Evolutionary conservation across 257 asterid species (phyloP), one percentile per base, ranked within the genome.

Genomic region (Ballota nigra): DNA sequence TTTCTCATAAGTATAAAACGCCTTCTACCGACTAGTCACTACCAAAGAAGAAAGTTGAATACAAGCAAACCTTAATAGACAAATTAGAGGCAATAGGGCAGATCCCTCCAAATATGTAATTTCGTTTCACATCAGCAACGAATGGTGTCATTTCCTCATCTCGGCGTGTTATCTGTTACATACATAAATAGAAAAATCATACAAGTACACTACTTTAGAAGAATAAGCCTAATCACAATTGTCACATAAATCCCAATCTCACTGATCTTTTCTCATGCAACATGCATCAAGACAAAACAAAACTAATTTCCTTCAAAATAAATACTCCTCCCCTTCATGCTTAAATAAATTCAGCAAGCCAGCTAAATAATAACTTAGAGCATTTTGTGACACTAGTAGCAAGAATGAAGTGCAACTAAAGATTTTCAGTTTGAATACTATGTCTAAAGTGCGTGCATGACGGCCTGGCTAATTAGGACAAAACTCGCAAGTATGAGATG

Each of bases 101-200:
- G 78, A 95, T 89, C 68, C 97, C 98, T 43, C 99, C 98, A 73
- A 89, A 95, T 82, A 95, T 95, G 83, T 95, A 95, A 78, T 79
- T 89, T 68, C 98, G 95, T 81, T 86, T 95, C 70, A 81, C 82
- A 73, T 90, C 98, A 22, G 96, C 90, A 64, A 92, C 79, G 74
- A 88, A 95, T 38, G 97, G 97, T 20, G 88, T 78, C 88, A 95
- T 89, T 85, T 89, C 99, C 84, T 95, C 99, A 77, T 95, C 99
- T 69, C 99, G 88, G 40, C 98, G 97, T 73, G 99, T 87, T 82
- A 95, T 87, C 99, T 95, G 68, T 57, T 29, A 65, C 75, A 82
- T 33, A 53, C 69, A 74, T 40, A 49, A 5, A 16, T 6, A 53
- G 6, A 53, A 18, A 53, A 67, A 55, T 71, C 59, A 75, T 33